Conservation (phyloP, 2,329 filamentous ascomycete species). For the Venturia effusa region DNA sequence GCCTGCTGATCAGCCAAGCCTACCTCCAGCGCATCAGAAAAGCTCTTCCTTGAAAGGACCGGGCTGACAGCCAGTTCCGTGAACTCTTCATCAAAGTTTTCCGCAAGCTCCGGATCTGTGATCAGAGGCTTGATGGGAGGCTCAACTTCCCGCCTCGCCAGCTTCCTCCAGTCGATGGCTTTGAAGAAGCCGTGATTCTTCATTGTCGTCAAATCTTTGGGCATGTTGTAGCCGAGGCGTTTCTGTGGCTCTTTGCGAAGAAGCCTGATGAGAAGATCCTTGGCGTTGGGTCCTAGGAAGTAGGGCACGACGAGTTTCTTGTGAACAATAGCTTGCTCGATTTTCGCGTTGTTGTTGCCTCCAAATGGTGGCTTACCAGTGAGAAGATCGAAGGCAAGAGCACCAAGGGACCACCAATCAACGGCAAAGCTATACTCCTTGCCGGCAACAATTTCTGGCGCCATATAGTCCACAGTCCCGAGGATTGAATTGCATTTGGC, state of each 20-base stretch:
- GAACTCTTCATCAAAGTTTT: slow-evolving; percentile 94
- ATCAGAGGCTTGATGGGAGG: slow-evolving; percentile 89
- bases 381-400: slow-evolving; percentile 82
- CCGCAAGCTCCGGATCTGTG: slow-evolving; percentile 87
- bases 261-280: slow-evolving; percentile 82
- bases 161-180: slow-evolving; percentile 86
- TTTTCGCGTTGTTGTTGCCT: slow-evolving; percentile 84
- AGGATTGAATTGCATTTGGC: slow-evolving; percentile 77
- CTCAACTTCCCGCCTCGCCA: slow-evolving; percentile 71
- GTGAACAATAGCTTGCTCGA: slow-evolving; percentile 90
- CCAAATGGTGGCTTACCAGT: slow-evolving; percentile 87
- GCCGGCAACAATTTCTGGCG: slow-evolving; percentile 82
- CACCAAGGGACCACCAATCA: slow-evolving; percentile 98
- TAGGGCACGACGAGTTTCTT: slow-evolving; percentile 84
- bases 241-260: slow-evolving; percentile 88
- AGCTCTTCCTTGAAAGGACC: slow-evolving; percentile 31
- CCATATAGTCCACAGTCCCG: slow-evolving; percentile 98
- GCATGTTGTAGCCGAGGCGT: slow-evolving; percentile 77
- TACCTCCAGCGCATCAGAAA: slow-evolving; percentile 17
- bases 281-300: slow-evolving; percentile 82
- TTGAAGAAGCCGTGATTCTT: slow-evolving; percentile 95
- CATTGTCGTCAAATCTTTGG: slow-evolving; percentile 73
- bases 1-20: slow-evolving; percentile 22
- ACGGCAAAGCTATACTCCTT: slow-evolving; percentile 87
- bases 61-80: slow-evolving; percentile 77